A percentile compares a stretch with the other conserved stretches of the same genome.
These are phyloP conservation scores for Neoascochyta sp. DNA, from an alignment of 2,329 filamentous ascomycete genomes.

Conservation along the genomic window DNA sequence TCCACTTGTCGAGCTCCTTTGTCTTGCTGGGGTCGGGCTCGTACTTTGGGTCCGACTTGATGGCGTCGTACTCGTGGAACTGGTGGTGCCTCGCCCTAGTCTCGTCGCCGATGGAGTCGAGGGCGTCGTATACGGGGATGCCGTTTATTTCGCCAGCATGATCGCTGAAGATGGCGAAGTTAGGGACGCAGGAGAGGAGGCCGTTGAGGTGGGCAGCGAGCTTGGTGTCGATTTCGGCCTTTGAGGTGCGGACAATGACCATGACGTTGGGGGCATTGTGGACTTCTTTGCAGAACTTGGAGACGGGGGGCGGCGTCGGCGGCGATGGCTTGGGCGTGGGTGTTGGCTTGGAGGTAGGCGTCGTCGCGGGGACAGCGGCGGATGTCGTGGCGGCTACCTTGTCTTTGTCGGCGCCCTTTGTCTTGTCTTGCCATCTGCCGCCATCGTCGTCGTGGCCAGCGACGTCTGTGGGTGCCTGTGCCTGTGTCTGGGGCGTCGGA, in stretches of 20 bases:
- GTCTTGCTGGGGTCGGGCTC: constrained; percentile 43
- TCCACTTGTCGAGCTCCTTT: constrained; percentile 56
- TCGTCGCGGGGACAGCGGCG: constrained; percentile 4
- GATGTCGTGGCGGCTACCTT: constrained; percentile 4
- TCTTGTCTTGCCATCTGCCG: constrained; percentile 17
- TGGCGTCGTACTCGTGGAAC: constrained; percentile 51
- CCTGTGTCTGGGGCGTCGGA: constrained; percentile 1
- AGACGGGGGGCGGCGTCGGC: constrained; percentile 2
- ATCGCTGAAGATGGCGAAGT: constrained; percentile 59
- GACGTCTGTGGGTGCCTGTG: constrained; percentile 8
- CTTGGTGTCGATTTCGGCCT: constrained; percentile 54
- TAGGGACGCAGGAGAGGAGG: constrained; percentile 53
- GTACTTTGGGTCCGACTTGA: constrained; percentile 43
- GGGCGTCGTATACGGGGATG: constrained; percentile 49
- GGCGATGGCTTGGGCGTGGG: constrained; percentile 1
- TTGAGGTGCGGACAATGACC: constrained; percentile 57
- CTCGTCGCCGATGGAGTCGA: constrained; percentile 40
- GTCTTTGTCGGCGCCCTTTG: constrained; percentile 5
- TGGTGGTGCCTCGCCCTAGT: constrained; percentile 43
- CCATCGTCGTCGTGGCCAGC: constrained; percentile 17
- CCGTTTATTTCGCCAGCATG: constrained; percentile 52
- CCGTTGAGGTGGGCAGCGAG: constrained; percentile 54
- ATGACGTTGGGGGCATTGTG: constrained; percentile 49
- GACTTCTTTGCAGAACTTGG: constrained; percentile 22
- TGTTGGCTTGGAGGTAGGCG: constrained; percentile 2